phyloP scores from a whole-genome alignment of 2,329 filamentous ascomycete genomes.

The Ophiocordyceps australis region DNA sequence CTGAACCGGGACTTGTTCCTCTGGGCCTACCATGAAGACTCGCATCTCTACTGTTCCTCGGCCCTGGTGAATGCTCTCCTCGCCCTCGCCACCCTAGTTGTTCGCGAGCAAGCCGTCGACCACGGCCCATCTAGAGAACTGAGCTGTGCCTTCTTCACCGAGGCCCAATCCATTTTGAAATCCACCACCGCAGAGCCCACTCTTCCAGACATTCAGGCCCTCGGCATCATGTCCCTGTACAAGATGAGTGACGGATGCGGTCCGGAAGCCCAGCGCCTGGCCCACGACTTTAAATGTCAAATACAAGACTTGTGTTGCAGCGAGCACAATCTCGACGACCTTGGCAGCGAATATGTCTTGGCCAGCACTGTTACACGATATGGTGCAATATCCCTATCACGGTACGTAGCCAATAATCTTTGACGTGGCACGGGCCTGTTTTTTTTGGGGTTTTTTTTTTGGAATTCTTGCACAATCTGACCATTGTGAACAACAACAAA shows the following conservation, averaged over 20 bases:
- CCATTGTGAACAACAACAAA: too few relatives aligned
- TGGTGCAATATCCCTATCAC: slow-evolving; percentile 3
- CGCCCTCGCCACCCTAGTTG: slow-evolving; percentile 1
- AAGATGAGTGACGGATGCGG: slow-evolving; percentile 2
- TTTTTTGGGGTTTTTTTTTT: too few relatives aligned
- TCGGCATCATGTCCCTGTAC: slow-evolving; percentile 3
- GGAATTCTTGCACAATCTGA: too few relatives aligned
- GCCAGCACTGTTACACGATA: slow-evolving; percentile 2
- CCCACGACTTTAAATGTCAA: slow-evolving; percentile 1
- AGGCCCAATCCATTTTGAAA: background rate
- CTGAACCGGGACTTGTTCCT: slow-evolving; percentile 1
- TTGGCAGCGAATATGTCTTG: slow-evolving; percentile 1
- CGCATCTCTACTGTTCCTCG: slow-evolving; percentile 2
- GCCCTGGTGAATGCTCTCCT: slow-evolving; percentile 4
- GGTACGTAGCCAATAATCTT: too few relatives aligned
- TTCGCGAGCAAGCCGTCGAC: background rate
- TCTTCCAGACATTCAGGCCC: slow-evolving; percentile 4
- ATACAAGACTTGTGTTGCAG: slow-evolving; percentile 1
- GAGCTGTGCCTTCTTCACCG: slow-evolving; percentile 2
- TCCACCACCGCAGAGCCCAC: background rate
- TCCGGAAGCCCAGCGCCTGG: slow-evolving; percentile 1
- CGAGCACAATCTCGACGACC: background rate
- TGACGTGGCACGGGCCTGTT: too few relatives aligned
- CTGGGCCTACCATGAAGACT: slow-evolving; percentile 1
- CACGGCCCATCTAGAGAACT: slow-evolving; percentile 1